Base-by-base conservation (phyloP, 163 green algal genomes). In the Scenedesmus sp. region DNA sequence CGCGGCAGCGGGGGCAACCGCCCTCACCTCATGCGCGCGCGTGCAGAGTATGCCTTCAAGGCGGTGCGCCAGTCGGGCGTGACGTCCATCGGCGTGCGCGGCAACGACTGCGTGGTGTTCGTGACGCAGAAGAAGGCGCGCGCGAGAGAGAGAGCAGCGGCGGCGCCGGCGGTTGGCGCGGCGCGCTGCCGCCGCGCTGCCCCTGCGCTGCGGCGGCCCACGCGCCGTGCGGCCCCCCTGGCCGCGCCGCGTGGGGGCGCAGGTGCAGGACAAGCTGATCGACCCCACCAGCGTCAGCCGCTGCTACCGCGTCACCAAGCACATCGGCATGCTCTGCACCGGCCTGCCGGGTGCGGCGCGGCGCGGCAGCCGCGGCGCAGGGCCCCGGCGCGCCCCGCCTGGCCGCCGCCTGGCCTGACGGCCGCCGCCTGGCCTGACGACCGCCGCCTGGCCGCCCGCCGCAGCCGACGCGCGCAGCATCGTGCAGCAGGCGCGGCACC, bases 1-100 rank as follows among this genome's bases (percentile, higher is more conserved):
- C n/a, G n/a, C n/a, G n/a, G n/a, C n/a, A n/a, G n/a, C n/a, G n/a
- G n/a, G n/a, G n/a, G n/a, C n/a, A n/a, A n/a, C n/a, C n/a, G n/a
- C n/a, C n/a, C n/a, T n/a, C n/a, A n/a, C n/a, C n/a, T n/a, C n/a
- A n/a, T n/a, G n/a, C n/a, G 39, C 39, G 6, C 39, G 39, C 39
- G 39, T 54, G 65, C 92, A 97, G 96, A 99, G 84, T 99, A 99
- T 91, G 96, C 96, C 0, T 99, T 99, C 89, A 99, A 99, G 77
- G 95, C 96, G n/a, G 95, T 97, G 13, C 96, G 98, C 67, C 88
- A 92, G 14, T 85, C 78, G 3, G 96, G 96, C 4, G 85, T 96
- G 28, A 99, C 95, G 0, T 95, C 89, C 60, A 96, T 99, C 44
- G 97, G 84, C 4, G 91, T 99, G 22, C 87, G 95, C 0, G 97